phyloP scores from a whole-genome alignment of 2,329 filamentous ascomycete species.

The Parascedosporium putredinis region DNA sequence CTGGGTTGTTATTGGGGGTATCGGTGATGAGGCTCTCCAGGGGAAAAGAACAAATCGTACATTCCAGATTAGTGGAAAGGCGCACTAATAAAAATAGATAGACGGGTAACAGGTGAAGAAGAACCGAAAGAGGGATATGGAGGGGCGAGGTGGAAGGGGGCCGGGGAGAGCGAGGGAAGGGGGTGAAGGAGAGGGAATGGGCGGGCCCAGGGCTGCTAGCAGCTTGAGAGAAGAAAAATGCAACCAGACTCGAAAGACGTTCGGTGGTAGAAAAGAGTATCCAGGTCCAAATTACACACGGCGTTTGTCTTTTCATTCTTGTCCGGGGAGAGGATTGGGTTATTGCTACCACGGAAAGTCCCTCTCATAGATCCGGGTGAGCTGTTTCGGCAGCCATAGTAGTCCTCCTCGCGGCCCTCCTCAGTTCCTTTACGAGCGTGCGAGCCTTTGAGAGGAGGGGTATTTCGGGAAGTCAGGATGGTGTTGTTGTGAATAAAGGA shows the following conservation, averaged over 20 bases:
- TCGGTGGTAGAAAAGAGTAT: no score
- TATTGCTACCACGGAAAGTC: neutral
- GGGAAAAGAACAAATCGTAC: neutral
- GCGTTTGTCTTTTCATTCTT: neutral
- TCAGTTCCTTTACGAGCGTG: conserved; percentile 23
- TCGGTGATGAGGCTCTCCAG: neutral
- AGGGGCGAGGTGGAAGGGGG: no score
- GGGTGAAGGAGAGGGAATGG: no score
- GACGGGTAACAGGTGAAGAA: neutral
- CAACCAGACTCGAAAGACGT: no score
- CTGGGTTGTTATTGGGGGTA: neutral
- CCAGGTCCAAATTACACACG: no score
- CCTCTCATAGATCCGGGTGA: neutral
- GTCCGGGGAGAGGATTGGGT: neutral
- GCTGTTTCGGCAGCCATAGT: neutral
- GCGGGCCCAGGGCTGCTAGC: no score
- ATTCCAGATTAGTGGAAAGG: neutral
- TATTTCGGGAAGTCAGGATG: conserved; percentile 49
- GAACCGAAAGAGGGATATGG: no score
- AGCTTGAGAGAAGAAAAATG: no score
- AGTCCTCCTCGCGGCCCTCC: conserved; percentile 4
- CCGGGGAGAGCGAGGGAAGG: no score
- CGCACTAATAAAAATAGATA: conserved; percentile 10
- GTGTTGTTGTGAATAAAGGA: conserved; percentile 46
- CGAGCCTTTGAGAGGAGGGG: conserved; percentile 38